Evolutionary conservation across 2,329 filamentous ascomycete species (phyloP).

Genomic region (Sarocladiaceae sp.): DNA sequence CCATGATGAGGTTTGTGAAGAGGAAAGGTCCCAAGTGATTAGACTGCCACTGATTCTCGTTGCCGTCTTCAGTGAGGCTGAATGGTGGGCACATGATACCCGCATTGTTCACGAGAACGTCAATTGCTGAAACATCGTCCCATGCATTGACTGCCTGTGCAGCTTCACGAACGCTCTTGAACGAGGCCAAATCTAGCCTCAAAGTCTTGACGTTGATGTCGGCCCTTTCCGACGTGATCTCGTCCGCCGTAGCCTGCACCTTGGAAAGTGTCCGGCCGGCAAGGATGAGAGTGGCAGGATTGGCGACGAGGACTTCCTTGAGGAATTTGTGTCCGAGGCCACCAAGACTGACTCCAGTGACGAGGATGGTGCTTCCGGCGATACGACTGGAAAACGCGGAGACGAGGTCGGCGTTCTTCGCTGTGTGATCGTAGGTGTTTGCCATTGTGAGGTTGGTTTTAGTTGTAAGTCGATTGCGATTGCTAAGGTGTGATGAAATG

Average conservation of each 20-base stretch:
- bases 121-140: slow-evolving; percentile 27
- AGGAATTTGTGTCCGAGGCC: slow-evolving; percentile 10
- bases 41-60: slow-evolving; percentile 28
- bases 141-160: slow-evolving; percentile 28
- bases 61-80: slow-evolving; percentile 28
- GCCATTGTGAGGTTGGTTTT: neutral
- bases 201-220: slow-evolving; percentile 2
- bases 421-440: neutral
- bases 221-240: neutral
- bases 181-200: slow-evolving; percentile 29
- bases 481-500: too few species aligned
- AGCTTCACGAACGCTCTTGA: slow-evolving; percentile 29
- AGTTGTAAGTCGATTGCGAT: too few species aligned
- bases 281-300: slow-evolving; percentile 11
- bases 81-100: slow-evolving; percentile 34
- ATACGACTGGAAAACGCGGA: slow-evolving; percentile 7
- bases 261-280: slow-evolving; percentile 9
- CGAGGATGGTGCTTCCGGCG: slow-evolving; percentile 11
- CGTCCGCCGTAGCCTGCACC: neutral
- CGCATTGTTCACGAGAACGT: slow-evolving; percentile 39
- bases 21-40: slow-evolving; percentile 30
- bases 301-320: slow-evolving; percentile 3
- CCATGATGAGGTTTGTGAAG: slow-evolving; percentile 32
- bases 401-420: slow-evolving; percentile 6
- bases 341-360: slow-evolving; percentile 10